These are phyloP conservation scores for Zangia roseola DNA, from an alignment of 768 basidiomycete species.

Conservation along the genomic window DNA sequence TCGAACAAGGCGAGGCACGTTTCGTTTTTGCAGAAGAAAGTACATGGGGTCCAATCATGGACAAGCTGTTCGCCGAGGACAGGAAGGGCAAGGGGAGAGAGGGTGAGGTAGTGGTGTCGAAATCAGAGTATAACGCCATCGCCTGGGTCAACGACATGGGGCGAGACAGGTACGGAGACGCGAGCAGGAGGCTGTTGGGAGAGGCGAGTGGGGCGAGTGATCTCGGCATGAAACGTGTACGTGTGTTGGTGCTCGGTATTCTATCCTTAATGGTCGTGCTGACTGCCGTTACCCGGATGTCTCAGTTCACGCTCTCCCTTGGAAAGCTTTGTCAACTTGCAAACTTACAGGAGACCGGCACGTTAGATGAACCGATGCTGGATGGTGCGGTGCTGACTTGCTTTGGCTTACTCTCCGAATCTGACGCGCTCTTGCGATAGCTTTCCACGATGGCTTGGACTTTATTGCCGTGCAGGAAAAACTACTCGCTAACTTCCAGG, in stretches of 20 bases:
- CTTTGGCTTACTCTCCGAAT: neutral
- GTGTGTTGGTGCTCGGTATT: conserved; percentile 16
- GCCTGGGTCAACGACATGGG: conserved; percentile 91
- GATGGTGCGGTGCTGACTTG: conserved; percentile 45
- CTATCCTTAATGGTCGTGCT: conserved; percentile 1
- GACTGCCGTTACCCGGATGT: conserved; percentile 2
- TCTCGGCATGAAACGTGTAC: conserved; percentile 76
- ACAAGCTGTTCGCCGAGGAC: conserved; percentile 56
- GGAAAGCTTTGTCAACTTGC: conserved; percentile 85
- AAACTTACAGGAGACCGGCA: conserved; percentile 44
- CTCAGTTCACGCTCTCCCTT: conserved; percentile 85
- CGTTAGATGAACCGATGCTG: conserved; percentile 49
- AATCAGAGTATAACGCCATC: conserved; percentile 49
- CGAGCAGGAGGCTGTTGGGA: conserved; percentile 59
- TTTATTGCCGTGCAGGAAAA: conserved; percentile 81
- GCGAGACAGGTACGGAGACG: conserved; percentile 60
- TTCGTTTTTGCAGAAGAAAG: conserved; percentile 79
- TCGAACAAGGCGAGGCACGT: conserved; percentile 83
- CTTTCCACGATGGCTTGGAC: conserved; percentile 84
- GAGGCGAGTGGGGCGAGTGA: conserved; percentile 58
- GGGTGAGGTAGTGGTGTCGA: conserved; percentile 37
- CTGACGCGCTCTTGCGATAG: conserved; percentile 38
- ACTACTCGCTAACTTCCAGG: conserved; percentile 61
- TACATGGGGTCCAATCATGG: conserved; percentile 59
- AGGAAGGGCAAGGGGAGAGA: conserved; percentile 26